A percentile compares a stretch with the other conserved stretches of the same genome.
Evolutionary conservation across 371 early-diverging fungal genomes (phyloP).

Genomic region (Batkoa obscura): DNA sequence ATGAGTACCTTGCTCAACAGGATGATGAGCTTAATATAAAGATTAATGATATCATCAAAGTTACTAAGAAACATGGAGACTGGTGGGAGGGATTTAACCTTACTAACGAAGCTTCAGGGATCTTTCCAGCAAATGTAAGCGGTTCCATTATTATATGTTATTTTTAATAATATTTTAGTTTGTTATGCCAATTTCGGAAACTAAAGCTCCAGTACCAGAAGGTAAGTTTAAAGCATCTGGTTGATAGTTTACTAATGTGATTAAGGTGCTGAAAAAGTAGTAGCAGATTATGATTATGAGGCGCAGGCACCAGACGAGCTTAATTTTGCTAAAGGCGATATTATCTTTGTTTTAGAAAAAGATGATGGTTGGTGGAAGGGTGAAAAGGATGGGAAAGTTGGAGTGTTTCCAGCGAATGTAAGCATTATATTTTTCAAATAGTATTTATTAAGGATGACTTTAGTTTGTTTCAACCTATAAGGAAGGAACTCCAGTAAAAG

Average conservation of each 20-base stretch:
- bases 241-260: too few relatives aligned
- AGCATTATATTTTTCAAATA: neutral
- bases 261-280: neutral
- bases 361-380: conserved; percentile 51
- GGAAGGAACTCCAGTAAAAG: too few relatives aligned
- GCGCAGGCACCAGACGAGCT: conserved; percentile 46
- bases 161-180: conserved; percentile 8
- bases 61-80: conserved; percentile 24
- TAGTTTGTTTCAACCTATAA: neutral
- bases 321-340: conserved; percentile 36
- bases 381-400: conserved; percentile 40
- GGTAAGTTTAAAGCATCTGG: neutral
- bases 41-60: conserved; percentile 28
- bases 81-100: conserved; percentile 48
- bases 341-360: conserved; percentile 38
- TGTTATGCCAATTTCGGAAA: conserved; percentile 10
- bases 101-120: conserved; percentile 29
- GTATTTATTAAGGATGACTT: neutral
- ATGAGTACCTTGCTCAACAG: conserved; percentile 21
- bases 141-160: neutral
- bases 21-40: conserved; percentile 39
- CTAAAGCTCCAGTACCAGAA: conserved; percentile 7
- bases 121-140: conserved; percentile 53
- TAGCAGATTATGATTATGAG: conserved; percentile 31
- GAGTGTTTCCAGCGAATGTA: conserved; percentile 44